Base-by-base conservation (phyloP, 371 early-diverging fungal genomes). In the Batrachochytrium dendrobatidis region DNA sequence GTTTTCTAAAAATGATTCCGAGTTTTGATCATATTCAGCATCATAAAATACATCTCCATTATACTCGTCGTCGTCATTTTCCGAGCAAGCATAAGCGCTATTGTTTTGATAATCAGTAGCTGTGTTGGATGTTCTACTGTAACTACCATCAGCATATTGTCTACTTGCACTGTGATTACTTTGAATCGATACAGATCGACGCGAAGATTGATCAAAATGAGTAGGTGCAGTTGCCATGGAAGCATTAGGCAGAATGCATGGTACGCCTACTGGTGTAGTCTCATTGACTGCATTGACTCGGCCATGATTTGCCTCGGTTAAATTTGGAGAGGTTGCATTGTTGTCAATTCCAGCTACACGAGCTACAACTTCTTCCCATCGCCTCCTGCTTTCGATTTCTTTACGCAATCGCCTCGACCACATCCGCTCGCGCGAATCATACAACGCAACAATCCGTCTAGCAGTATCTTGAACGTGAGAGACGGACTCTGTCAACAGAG, bases 31-130 rank as follows among this genome's bases (percentile, higher is more conserved):
- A 44, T 61, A 64, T n/a, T 54, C 43, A 28, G 85, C 83, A 63
- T 88, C 88, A 12, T 76, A 84, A 67, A 88, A 88, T 49, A 83
- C 83, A 34, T 78, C 80, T 7, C 69, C 76, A 0, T 64, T 70
- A 7, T 65, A 78, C 26, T 70, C 77, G 0, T 64, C 67, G 3
- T 67, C 74, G 26, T 46, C 62, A 26, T 68, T 67, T 7, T 53
- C 53, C n/a, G n/a, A n/a, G n/a, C n/a, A n/a, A n/a, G n/a, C n/a
- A n/a, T n/a, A n/a, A 28, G 20, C 45, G 50, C 61, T 53, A 35
- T 18, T 53, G 43, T 53, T 33, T 43, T 8, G 29, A 58, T 17
- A 20, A 8, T 15, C 28, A 8, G 46, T 18, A 28, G 18, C 17
- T n/a, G n/a, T n/a, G n/a, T n/a, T n/a, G n/a, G n/a, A n/a, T n/a